Conservation (phyloP, 192 early-diverging fungal species). For the Lunasporangiospora selenospora region DNA sequence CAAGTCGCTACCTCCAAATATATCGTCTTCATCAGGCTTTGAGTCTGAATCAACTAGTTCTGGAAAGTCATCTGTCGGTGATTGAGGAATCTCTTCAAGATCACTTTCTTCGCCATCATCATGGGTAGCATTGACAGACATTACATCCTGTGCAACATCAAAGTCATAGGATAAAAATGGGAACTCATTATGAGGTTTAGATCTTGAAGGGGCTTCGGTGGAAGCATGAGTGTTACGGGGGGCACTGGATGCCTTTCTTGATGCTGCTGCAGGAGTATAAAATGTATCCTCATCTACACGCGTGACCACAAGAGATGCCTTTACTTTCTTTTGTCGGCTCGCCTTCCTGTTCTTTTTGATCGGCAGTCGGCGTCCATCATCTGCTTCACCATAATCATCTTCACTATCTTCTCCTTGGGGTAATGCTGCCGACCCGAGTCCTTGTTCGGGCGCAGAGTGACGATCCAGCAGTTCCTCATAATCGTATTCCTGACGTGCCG, state of each 20-base stretch:
- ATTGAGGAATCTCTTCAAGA: too few species aligned
- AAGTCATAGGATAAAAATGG: constrained; percentile 28
- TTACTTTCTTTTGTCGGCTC: constrained; percentile 33
- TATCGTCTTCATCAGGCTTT: constrained; percentile 13
- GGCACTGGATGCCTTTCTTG: background rate
- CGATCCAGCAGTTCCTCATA: too few species aligned
- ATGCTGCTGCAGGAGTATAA: constrained; percentile 29
- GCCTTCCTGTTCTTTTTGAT: constrained; percentile 22
- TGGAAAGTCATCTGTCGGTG: too few species aligned
- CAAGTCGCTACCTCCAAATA: constrained; percentile 39
- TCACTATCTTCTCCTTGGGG: too few species aligned
- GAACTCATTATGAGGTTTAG: constrained; percentile 5
- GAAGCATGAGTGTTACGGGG: background rate
- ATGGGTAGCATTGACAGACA: constrained; percentile 3
- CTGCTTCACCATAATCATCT: background rate
- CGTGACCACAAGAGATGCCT: constrained; percentile 30
- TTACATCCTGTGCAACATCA: constrained; percentile 32
- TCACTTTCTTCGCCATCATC: background rate
- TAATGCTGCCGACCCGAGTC: too few species aligned
- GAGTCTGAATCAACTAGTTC: too few species aligned
- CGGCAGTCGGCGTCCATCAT: background rate
- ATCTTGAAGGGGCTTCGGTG: too few species aligned
- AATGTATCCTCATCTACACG: constrained; percentile 36
- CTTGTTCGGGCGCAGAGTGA: too few species aligned
- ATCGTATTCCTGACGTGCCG: too few species aligned